A percentile compares a stretch with the other conserved stretches of the same genome.
Evolutionary conservation across 768 basidiomycete genomes (phyloP).

Genomic region (Macrolepiota fuliginosa): DNA sequence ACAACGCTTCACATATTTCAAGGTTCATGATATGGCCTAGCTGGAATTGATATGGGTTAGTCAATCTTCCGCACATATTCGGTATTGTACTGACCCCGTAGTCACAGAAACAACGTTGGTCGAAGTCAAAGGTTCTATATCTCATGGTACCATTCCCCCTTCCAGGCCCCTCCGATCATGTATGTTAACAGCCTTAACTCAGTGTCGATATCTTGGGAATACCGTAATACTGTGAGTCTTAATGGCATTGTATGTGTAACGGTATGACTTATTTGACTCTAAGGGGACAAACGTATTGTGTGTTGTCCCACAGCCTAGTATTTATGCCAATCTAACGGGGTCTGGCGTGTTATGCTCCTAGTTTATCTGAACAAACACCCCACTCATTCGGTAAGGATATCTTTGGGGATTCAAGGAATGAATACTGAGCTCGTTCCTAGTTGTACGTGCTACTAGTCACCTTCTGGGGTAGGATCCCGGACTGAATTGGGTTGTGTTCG

Average conservation of each 20-base stretch:
- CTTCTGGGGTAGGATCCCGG: neutral
- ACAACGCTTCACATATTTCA: neutral
- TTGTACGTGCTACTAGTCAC: neutral
- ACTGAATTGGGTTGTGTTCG: neutral
- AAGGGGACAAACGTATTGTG: constrained; percentile 1
- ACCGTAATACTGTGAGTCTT: constrained; percentile 18
- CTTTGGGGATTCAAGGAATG: neutral
- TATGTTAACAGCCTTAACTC: neutral
- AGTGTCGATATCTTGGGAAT: constrained; percentile 24
- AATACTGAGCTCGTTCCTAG: neutral
- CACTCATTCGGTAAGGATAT: neutral
- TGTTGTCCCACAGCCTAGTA: neutral
- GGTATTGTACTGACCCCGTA: neutral
- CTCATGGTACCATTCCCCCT: constrained; percentile 14
- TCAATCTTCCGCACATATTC: neutral
- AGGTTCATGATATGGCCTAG: constrained; percentile 7
- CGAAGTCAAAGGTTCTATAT: constrained; percentile 22
- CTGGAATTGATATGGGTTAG: constrained; percentile 22
- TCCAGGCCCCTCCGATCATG: neutral
- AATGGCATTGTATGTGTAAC: neutral
- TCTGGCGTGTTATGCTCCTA: neutral
- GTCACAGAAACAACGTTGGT: constrained; percentile 19
- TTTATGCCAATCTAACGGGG: neutral
- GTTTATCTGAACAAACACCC: neutral
- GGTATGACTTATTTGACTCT: neutral